Percentiles rank a stretch among this genome's conserved stretches.
Conservation (phyloP, 768 basidiomycete species). For the Mycena indigotica region DNA sequence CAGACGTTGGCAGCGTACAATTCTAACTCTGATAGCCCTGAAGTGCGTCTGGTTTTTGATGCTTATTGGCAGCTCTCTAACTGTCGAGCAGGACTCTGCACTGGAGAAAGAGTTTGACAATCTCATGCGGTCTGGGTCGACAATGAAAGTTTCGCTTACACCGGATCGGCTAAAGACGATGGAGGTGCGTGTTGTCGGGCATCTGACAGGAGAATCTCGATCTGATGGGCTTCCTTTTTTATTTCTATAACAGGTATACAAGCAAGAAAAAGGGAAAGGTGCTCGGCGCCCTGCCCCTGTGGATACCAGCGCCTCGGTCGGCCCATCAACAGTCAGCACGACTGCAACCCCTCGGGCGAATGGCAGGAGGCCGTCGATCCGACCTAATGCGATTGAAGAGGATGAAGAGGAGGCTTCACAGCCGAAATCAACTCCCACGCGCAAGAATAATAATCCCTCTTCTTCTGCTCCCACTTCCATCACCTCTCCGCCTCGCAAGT, state of each 20-base stretch:
- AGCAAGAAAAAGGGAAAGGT: slow-evolving; percentile 70
- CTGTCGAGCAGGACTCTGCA: slow-evolving; percentile 49
- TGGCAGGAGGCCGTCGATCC: slow-evolving; percentile 46
- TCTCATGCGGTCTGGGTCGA: slow-evolving; percentile 84
- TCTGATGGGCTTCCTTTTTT: no score
- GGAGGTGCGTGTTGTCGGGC: slow-evolving; percentile 84
- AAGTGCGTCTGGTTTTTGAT: slow-evolving; percentile 34
- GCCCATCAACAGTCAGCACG: no score
- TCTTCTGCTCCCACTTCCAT: slow-evolving; percentile 25
- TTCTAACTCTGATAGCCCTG: slow-evolving; percentile 30
- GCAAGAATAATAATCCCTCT: slow-evolving; percentile 45
- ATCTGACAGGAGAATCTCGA: no score
- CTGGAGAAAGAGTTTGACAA: slow-evolving; percentile 87
- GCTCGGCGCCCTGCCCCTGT: slow-evolving; percentile 41
- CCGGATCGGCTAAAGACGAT: slow-evolving; percentile 91
- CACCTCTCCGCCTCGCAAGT: slow-evolving; percentile 32
- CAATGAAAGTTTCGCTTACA: slow-evolving; percentile 94
- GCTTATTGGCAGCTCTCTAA: slow-evolving; percentile 19
- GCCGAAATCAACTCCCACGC: slow-evolving; percentile 34
- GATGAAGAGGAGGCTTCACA: slow-evolving; percentile 61
- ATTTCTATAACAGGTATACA: slow-evolving; percentile 65
- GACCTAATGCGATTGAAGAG: slow-evolving; percentile 66
- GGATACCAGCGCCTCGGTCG: no score
- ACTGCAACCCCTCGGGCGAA: slow-evolving; percentile 35
- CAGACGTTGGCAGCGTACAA: slow-evolving; percentile 35